Conservation (phyloP, 345 rosid genomes). For the Populus euphratica region DNA sequence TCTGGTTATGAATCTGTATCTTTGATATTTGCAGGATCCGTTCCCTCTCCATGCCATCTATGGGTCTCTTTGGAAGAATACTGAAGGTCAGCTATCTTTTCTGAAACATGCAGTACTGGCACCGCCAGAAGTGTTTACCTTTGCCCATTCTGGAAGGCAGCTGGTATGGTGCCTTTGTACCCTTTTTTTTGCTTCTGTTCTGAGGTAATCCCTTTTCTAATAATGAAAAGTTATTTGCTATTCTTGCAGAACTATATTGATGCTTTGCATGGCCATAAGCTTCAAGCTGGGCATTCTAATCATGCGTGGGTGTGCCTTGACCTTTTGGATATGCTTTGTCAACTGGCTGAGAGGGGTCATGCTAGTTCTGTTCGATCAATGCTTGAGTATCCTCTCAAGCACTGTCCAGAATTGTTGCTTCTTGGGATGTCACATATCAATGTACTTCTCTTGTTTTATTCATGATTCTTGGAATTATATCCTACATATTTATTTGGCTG, state of each 20-base stretch:
- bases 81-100: conserved; percentile 81
- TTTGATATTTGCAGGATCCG: conserved; percentile 58
- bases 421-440: conserved; percentile 78
- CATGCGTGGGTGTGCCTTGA: conserved; percentile 93
- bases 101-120: conserved; percentile 76
- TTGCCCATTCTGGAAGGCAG: conserved; percentile 72
- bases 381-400: conserved; percentile 76
- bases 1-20: background rate
- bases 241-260: conserved; percentile 63
- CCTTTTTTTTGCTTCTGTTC: conserved; percentile 11
- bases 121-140: conserved; percentile 83
- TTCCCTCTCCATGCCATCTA: conserved; percentile 90
- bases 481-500: background rate
- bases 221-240: conserved; percentile 14
- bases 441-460: conserved; percentile 35
- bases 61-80: conserved; percentile 78
- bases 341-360: conserved; percentile 88
- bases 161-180: conserved; percentile 55
- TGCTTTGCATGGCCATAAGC: conserved; percentile 57
- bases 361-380: conserved; percentile 53
- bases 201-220: background rate
- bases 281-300: conserved; percentile 67
- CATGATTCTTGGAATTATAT: background rate
- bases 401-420: conserved; percentile 85
- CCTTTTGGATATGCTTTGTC: conserved; percentile 77